phyloP scores from a whole-genome alignment of 768 basidiomycete species.

The Termitomyces sp. region DNA sequence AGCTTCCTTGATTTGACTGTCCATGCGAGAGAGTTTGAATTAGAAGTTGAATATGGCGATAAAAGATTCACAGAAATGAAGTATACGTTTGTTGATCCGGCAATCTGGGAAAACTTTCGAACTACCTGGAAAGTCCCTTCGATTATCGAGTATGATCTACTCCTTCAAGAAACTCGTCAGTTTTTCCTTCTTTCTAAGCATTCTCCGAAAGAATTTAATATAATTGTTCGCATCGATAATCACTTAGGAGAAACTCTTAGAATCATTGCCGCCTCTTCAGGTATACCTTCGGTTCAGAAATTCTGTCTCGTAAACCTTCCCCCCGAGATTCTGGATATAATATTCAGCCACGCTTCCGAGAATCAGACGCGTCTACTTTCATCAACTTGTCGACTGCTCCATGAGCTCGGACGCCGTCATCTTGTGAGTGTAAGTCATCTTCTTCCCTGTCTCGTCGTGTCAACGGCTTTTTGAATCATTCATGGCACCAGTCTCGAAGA shows the following conservation, averaged over 20 bases:
- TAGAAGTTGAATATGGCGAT: too few relatives aligned
- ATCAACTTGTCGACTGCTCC: background rate
- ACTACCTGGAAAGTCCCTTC: background rate
- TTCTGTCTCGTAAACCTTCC: background rate
- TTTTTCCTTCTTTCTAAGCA: background rate
- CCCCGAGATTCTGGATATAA: background rate
- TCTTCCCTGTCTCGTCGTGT: background rate
- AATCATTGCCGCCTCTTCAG: background rate
- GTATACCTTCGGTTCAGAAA: background rate
- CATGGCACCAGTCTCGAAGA: background rate
- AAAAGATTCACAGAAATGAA: background rate
- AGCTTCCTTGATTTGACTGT: background rate
- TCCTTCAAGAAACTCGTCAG: background rate
- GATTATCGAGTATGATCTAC: background rate
- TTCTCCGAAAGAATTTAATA: too few relatives aligned
- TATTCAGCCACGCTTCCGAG: background rate
- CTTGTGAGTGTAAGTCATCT: background rate
- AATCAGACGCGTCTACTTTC: background rate
- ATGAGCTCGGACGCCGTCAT: background rate
- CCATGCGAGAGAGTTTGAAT: background rate
- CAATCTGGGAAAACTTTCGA: background rate
- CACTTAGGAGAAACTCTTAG: background rate
- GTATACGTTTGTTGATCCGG: background rate
- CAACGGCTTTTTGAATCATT: background rate
- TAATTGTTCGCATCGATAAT: too few relatives aligned